phyloP scores from a whole-genome alignment of 2,329 filamentous ascomycete genomes.

The Penicillium sumatraense region DNA sequence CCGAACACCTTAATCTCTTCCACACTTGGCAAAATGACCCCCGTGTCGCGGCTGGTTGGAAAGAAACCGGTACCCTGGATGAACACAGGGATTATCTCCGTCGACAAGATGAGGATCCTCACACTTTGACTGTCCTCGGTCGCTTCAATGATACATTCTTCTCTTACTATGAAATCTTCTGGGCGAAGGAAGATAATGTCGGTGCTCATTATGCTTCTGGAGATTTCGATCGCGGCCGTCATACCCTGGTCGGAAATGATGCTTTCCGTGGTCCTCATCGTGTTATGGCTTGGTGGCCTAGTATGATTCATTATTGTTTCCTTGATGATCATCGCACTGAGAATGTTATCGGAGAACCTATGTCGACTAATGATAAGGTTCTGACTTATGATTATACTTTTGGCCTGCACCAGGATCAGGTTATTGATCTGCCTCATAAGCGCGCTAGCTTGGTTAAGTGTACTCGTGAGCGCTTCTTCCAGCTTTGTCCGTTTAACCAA shows the following conservation, averaged over 20 bases:
- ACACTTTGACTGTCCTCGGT: constrained; percentile 72
- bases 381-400: constrained; percentile 75
- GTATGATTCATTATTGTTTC: constrained; percentile 62
- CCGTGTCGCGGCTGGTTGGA: constrained; percentile 78
- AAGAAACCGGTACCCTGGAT: constrained; percentile 74
- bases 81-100: constrained; percentile 74
- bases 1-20: constrained; percentile 70
- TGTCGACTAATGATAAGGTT: constrained; percentile 70
- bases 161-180: constrained; percentile 80
- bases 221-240: constrained; percentile 63
- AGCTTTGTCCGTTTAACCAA: constrained; percentile 47
- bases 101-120: constrained; percentile 70
- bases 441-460: constrained; percentile 50
- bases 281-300: constrained; percentile 62
- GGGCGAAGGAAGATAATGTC: constrained; percentile 68
- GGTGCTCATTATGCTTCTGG: constrained; percentile 61
- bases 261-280: constrained; percentile 60
- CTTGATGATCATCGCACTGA: constrained; percentile 61
- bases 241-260: constrained; percentile 62
- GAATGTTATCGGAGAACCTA: constrained; percentile 66
- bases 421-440: constrained; percentile 74
- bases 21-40: constrained; percentile 83
- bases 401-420: constrained; percentile 72
- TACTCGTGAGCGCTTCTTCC: constrained; percentile 21
- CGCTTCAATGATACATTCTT: constrained; percentile 72